Conservation (phyloP, 257 asterid species). For the Cinchona pubescens region DNA sequence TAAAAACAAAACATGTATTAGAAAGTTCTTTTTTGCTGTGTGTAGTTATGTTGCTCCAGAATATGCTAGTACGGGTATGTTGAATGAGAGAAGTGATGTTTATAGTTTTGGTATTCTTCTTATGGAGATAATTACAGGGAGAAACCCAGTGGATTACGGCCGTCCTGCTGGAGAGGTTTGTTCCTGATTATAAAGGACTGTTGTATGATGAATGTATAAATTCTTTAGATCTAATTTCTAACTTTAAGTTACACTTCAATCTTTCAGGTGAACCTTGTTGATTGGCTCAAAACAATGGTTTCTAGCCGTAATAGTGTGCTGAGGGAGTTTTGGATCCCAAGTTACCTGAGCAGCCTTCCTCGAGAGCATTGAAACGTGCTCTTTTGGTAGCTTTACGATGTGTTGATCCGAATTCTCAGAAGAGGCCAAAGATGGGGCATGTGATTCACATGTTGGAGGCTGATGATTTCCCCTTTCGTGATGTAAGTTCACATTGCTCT, state of each 20-base stretch:
- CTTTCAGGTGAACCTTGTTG: slow-evolving; percentile 70
- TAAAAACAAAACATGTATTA: not conserved
- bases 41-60: slow-evolving; percentile 91
- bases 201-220: not conserved
- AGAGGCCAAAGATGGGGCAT: slow-evolving; percentile 94
- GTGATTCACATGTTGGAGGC: slow-evolving; percentile 92
- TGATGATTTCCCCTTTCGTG: slow-evolving; percentile 82
- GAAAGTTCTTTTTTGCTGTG: slow-evolving; percentile 16
- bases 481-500: slow-evolving; percentile 44
- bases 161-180: slow-evolving; percentile 79
- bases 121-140: slow-evolving; percentile 82
- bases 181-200: slow-evolving; percentile 2
- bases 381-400: slow-evolving; percentile 81
- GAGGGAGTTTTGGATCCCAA: slow-evolving; percentile 91
- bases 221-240: slow-evolving; percentile 11
- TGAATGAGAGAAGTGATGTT: slow-evolving; percentile 86
- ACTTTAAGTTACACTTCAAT: not conserved
- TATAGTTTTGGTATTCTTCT: slow-evolving; percentile 87
- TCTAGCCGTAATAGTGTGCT: slow-evolving; percentile 64
- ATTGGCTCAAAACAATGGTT: slow-evolving; percentile 91
- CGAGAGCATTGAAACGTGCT: slow-evolving; percentile 76
- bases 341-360: slow-evolving; percentile 64
- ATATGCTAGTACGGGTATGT: slow-evolving; percentile 90
- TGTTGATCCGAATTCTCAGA: slow-evolving; percentile 78
- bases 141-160: slow-evolving; percentile 83